Conservation (phyloP, 352 stramenopile species). For the Globisporangium recalcitrans region DNA sequence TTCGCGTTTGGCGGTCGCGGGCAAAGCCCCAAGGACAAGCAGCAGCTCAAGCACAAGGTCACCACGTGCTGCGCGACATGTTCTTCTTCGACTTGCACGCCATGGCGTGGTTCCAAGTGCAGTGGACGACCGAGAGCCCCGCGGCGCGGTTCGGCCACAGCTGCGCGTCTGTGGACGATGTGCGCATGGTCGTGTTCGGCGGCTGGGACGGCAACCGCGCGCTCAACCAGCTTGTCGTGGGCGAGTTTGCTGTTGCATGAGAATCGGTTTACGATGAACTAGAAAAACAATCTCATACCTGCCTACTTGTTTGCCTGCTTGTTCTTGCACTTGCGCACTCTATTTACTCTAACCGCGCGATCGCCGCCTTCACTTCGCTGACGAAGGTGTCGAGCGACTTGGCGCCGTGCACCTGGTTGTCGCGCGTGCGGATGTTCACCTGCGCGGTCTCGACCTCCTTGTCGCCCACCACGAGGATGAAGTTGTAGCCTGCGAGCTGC, state of each 20-base stretch:
- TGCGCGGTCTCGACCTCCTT: conserved; percentile 47
- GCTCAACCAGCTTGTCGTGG: conserved; percentile 71
- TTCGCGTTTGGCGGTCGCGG: conserved; percentile 76
- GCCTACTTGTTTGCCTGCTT: neutral
- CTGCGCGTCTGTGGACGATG: conserved; percentile 52
- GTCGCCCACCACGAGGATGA: conserved; percentile 79
- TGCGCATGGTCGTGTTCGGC: conserved; percentile 83
- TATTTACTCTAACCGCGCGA: conserved; percentile 58
- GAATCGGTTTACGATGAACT: neutral
- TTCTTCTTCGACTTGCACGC: conserved; percentile 82
- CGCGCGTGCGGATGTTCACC: conserved; percentile 77
- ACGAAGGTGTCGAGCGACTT: conserved; percentile 53
- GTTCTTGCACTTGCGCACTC: conserved; percentile 12
- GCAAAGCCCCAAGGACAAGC: conserved; percentile 8
- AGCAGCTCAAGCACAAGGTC: neutral
- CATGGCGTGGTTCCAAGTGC: conserved; percentile 82
- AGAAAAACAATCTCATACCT: neutral
- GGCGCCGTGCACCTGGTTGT: conserved; percentile 76
- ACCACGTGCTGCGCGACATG: conserved; percentile 73
- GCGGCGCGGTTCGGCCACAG: conserved; percentile 68
- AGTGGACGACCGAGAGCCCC: conserved; percentile 81
- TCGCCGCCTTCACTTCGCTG: conserved; percentile 43
- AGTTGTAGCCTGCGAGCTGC: conserved; percentile 81
- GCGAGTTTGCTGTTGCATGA: conserved; percentile 28
- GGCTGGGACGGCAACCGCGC: conserved; percentile 85